phyloP scores from a whole-genome alignment of 192 early-diverging fungal genomes.

The Gonapodya prolifera region DNA sequence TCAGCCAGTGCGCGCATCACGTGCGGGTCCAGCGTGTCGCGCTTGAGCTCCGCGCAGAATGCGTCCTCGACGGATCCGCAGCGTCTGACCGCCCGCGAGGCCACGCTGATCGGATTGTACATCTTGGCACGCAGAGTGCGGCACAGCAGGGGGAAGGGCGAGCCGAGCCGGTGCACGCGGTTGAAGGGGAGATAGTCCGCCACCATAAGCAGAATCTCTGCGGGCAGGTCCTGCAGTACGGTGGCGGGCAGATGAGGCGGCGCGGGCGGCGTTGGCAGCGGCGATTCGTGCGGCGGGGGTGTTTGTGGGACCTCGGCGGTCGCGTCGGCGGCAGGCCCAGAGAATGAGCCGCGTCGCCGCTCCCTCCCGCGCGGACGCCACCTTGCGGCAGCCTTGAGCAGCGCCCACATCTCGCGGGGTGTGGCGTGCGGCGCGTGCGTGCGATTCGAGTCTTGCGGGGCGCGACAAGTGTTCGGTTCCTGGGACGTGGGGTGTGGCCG shows the following conservation, averaged over 20 bases:
- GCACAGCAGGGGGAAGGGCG: neutral
- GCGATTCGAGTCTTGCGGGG: too few species aligned
- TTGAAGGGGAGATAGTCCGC: neutral
- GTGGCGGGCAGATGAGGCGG: neutral
- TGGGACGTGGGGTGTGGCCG: too few species aligned
- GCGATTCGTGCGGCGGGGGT: neutral
- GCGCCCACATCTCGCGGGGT: neutral
- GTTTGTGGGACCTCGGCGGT: neutral
- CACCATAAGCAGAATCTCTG: neutral
- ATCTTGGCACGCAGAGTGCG: neutral
- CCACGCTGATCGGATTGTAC: neutral
- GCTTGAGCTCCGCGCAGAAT: neutral
- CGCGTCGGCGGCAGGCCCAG: neutral
- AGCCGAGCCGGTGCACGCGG: neutral
- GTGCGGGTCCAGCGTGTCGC: neutral
- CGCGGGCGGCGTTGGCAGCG: neutral
- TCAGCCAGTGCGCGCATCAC: neutral
- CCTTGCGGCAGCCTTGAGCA: neutral
- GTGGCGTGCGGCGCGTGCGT: too few species aligned
- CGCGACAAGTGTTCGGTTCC: too few species aligned
- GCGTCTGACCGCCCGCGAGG: neutral
- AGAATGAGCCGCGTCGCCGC: too few species aligned
- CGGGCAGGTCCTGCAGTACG: neutral
- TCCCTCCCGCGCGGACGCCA: neutral
- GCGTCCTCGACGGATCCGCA: neutral